Base-by-base conservation (phyloP, 106 monocot species). In the Iris macrosiphon region DNA sequence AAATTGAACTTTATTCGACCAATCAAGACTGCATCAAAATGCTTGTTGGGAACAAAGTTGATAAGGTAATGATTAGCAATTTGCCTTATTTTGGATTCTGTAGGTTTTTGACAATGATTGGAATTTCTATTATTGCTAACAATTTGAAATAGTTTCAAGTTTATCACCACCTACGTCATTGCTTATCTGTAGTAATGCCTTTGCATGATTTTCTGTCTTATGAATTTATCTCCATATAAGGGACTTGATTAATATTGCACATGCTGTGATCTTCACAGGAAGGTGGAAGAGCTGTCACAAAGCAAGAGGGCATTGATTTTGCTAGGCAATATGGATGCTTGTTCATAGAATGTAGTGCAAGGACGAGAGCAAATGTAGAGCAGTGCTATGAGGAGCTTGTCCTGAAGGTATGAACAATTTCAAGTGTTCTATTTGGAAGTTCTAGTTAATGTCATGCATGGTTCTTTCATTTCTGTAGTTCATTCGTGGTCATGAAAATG, bases 341-440 rank as follows among this genome's bases (percentile, higher is more conserved):
- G 43, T 87, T 81, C 20, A 28, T 81, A 38, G 87, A 87, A 57
- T 87, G 87, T 35, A 87, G 87, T 64, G 81, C 87, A 28, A 87
- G 77, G 55, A 87, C 86, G 41, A 61, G 70, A 47, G 49, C 67
- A 7, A 86, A 86, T 55, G 86, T 86, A 12, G 80, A 80, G 45
- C 72, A 80, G 25, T 86, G 86, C 48, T 86, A 80, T 70, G 80
- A 85, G 70, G 85, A 85, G 53, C 85, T 85, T 48, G 85, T 80
- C 31, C 62, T 74, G 13, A 86, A 86, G 80, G 86, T 85, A 58
- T 73, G 53, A 14, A 37, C 15, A 33, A 55, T 3, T 64, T 3
- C 19, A 32, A 40, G 64, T 11, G 1, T 31, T 31, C 15, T 58
- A 15, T 38, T n/a, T n/a, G n/a, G n/a, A n/a, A n/a, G n/a, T 32